Base-by-base conservation (phyloP, 768 basidiomycete genomes). In the Trametes meyenii region DNA sequence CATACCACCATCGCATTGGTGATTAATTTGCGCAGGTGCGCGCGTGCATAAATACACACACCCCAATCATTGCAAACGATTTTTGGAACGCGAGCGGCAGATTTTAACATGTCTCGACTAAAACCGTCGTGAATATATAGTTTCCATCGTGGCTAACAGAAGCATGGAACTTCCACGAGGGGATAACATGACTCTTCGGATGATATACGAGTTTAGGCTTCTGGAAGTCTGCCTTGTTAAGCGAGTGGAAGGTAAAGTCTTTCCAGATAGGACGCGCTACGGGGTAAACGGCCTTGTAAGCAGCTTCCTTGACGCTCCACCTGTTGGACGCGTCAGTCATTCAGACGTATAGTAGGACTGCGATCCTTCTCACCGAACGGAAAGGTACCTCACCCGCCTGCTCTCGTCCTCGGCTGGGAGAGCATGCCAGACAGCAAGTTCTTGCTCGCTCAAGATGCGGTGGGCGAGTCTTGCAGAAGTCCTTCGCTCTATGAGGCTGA, bases 111-210 rank as follows among this genome's bases (percentile, higher is more conserved):
- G 51, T 35, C 11, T 92, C 88, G 35, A 84, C 81, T 24, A 89
- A 61, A 26, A 94, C 90, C 17, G 83, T 83, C 14, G 89, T 81
- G 57, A 87, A 78, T 14, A 91, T 79, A 70, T 92, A 89, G 43
- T 90, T 88, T 12, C 88, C 89, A 66, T 94, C 93, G 65, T 94
- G 93, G 67, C 89, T 92, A 44, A 90, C 83, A 45, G 89, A 92
- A 24, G 85, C 81, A 67, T 92, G 87, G 17, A 90, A 72, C 8
- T 59, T 67, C 16, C 79, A 80, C 3, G 68, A 39, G 75, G 55
- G 69, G 63, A 46, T 46, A 12, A 49, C 50, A 23, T 36, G 73
- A 40, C 11, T 51, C n/a, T 56, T 35, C 6, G 55, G 38, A 17
- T 70, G 67, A 50, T 70, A 70, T 26, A 69, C 53, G 13, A 86